Base-by-base conservation (phyloP, 257 asterid genomes). In the Nicotiana sylvestris region DNA sequence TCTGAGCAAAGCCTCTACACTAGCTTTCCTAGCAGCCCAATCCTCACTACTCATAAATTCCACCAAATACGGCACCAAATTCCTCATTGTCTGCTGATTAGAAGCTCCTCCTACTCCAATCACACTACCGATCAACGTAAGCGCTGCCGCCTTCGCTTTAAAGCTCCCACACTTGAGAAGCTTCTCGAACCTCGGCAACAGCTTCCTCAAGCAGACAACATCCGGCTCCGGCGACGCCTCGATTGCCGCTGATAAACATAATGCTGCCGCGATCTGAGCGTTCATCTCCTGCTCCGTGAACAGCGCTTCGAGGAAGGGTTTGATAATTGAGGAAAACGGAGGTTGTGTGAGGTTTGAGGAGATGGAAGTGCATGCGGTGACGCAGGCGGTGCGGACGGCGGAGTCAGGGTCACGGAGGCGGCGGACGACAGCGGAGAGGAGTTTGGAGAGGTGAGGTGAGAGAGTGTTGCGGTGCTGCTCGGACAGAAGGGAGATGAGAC, bases 1-100 rank as follows among this genome's bases (percentile, higher is more conserved):
- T 88, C 88, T 92, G 80, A 84, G 78, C 90, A 95, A 82, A 21
- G 92, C 93, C 89, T 92, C 99, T 0, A 96, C 91, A 1, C 96
- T 91, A 5, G 97, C 97, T 85, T 92, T 95, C 88, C 99, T 88
- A 43, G 92, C 91, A 0, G 94, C 98, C 99, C 99, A 95, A 86
- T 95, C 98, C 18, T 95, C 97, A 84, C 93, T 91, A 56, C 89
- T 87, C 84, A 95, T 69, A 27, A 89, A 93, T 79, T 89, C 95
- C 88, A 94, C 87, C 91, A 95, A 88, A 81, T 88, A 88, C 72
- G 83, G 66, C 33, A 95, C 85, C 89, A 93, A 81, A 85, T 88
- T 91, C 82, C 84, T 88, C 39, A 89, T 85, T 68, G 83, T 84
- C 78, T 83, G 87, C 80, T 84, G 83, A 77, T 81, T 85, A 74